Evolutionary conservation across 805 yeast species (phyloP), one percentile per base, ranked within the genome.

Genomic region (Ogataea wickerhamii): DNA sequence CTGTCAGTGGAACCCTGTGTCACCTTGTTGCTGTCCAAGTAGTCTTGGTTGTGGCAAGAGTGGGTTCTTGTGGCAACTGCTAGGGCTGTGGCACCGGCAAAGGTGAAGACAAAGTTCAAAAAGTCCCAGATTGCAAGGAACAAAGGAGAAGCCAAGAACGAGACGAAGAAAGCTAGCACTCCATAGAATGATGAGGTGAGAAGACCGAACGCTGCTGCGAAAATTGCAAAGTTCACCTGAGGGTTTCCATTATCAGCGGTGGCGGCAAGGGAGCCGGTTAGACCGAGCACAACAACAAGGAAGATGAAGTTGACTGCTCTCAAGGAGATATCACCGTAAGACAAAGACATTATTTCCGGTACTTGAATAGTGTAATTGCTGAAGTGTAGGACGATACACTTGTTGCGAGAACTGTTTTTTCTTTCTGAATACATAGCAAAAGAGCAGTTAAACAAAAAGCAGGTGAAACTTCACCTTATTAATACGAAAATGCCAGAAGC

Each of bases 1-100:
- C 98, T 80, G 58, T 78, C 85, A 17, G 69, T 56, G 29, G 81
- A 72, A 51, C 95, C 94, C 70, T 86, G 87, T 44, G 85, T 65
- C 53, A 86, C 74, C 45, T 64, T 64, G 76, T 91, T 91, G 49
- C 53, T 34, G 52, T 78, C 70, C 50, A 88, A 44, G 73, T 86
- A 88, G 39, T 28, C 42, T 45, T 69, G 50, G 78, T 87, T 83
- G 52, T 70, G 43, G 74, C 98, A 91, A 28, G 95, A 82, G 74
- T 88, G 96, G 48, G 73, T 74, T 66, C 89, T 79, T 60, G 85
- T 80, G 56, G 80, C 94, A 44, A 87, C 95, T 37, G 98, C 98
- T 60, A 93, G 71, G 37, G 96, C 96, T 42, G 95, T 80, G 56
- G 89, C 98, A 49, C 87, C 98, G 34, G 98, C 80, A 64, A 93